Evolutionary conservation across 179 eudicot genomes (phyloP), one percentile per base, ranked within the genome.

Genomic region (Beta macrorhiza): DNA sequence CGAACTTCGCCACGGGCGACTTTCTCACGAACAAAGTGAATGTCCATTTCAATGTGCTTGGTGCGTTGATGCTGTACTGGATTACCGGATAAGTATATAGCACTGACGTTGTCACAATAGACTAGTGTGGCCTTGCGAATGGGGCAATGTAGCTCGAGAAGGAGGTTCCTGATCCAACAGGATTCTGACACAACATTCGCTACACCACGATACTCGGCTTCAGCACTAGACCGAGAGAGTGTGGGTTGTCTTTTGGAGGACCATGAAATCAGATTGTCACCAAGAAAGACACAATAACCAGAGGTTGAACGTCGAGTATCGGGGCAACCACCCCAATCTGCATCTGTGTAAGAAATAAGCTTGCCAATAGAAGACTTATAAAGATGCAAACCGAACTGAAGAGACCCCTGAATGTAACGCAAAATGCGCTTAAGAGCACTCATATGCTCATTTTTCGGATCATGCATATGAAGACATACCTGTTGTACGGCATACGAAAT

Each of bases 41-140:
- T 74, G 9, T 74, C 64, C 9, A 74, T 74, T 10, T 56, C 64
- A 2, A 29, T 56, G 32, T 77, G 22, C n/a, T 25, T 8, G 61
- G 53, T 0, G 25, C 25, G 25, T 25, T 25, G 25, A 25, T 25
- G 25, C 25, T 25, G 25, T 25, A 25, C 25, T 25, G 56, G 79
- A n/a, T 61, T 76, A 2, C 32, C 15, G 32, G 20, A 37, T 75
- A 75, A 1, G 25, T 25, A 25, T 25, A 59, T 57, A 1, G 67
- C 78, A 75, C 78, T 75, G 0, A 76, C 16, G 61, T 76, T 76
- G 15, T 76, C 79, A 11, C 79, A 76, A 42, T 76, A 76, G 2
- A 76, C 53, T 1, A 76, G 1, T 0, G 69, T 76, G 15, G 79
- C 67, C 7, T 42, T 16, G 15, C 5, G 58, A 22, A 73, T 7